Base-by-base conservation (phyloP, 1,139 yeast genomes). In the Pichia sp. region DNA sequence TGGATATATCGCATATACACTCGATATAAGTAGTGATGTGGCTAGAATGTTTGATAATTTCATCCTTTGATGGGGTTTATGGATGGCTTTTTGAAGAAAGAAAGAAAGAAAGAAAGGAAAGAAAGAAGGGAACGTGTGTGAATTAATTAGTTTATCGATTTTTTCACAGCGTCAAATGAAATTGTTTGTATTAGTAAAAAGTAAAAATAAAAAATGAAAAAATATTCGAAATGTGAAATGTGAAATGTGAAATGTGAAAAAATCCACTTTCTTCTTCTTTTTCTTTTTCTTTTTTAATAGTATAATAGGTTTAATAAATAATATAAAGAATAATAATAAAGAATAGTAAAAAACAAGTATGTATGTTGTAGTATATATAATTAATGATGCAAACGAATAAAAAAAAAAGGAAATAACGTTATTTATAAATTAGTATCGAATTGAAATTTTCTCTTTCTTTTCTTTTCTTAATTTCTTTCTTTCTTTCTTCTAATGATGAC, bases 1-100 rank as follows among this genome's bases (percentile, higher is more conserved):
- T 13, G 67, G 67, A 50, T 61, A 64, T 3, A 64, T 58, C 3
- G 65, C 67, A 2, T 38, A 18, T 5, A 38, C 55, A 8, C 43
- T 38, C 25, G 49, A 25, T 3, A 46, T 10, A 3, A 52, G 28
- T 25, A 52, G n/a, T 14, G 51, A 29, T 2, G 45, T 27, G 2
- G 47, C 27, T 5, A 52, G 7, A 13, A 49, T 6, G 3, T 39
- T 29, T 5, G 47, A 33, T 4, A 44, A 30, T 31, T 49, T 52
- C 54, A 52, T 52, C n/a, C 14, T 22, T 14, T 11, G 19, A 3
- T 11, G 18, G 4, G 36, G 10, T 33, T 33, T 5, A 33, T 33
- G 18, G 22, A 18, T 36, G 16, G 8, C 39, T 8, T 18, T 4
- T 22, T 36, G 39, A 13, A 14, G 10, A 14, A 33, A 14, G 36